A percentile compares a stretch with the other conserved stretches of the same genome.
Conservation (phyloP, 2,329 filamentous ascomycete species). For the Colletotrichum cuscutae region DNA sequence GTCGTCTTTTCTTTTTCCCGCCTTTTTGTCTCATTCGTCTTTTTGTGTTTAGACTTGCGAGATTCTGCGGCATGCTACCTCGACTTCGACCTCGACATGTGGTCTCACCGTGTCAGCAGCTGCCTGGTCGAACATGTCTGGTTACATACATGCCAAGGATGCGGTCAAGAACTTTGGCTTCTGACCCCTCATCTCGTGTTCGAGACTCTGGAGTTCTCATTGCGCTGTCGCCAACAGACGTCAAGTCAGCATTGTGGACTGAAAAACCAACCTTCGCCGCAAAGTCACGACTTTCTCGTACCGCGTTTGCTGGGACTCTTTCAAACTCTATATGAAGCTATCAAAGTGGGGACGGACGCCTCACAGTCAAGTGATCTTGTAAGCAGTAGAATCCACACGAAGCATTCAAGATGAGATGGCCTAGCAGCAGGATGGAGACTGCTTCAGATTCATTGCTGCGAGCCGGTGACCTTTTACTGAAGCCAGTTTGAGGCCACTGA, state of each 20-base stretch:
- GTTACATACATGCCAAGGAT: constrained; percentile 28
- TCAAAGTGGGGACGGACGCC: not conserved
- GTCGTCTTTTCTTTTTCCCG: not conserved
- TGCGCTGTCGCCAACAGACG: not conserved
- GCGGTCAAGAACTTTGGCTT: not conserved
- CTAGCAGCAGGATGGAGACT: not conserved
- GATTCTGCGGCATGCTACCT: not conserved
- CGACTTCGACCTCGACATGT: not conserved
- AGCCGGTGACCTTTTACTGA: not conserved
- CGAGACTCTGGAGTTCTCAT: not conserved
- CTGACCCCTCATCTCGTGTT: not conserved
- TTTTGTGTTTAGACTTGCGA: not conserved
- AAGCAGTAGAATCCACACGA: not conserved
- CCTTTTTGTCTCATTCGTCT: not conserved
- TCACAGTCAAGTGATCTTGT: not conserved
- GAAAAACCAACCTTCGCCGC: not conserved
- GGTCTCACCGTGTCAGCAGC: not conserved
- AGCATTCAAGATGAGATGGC: too few relatives aligned
- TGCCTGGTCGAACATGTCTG: not conserved
- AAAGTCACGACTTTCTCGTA: not conserved
- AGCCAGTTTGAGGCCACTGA: too few relatives aligned
- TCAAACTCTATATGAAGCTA: not conserved
- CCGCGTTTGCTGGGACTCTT: not conserved
- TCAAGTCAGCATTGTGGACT: not conserved
- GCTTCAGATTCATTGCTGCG: not conserved